These are phyloP conservation scores for Flaveria ramosissima DNA, from an alignment of 129 eudicot species.

Conservation along the genomic window DNA sequence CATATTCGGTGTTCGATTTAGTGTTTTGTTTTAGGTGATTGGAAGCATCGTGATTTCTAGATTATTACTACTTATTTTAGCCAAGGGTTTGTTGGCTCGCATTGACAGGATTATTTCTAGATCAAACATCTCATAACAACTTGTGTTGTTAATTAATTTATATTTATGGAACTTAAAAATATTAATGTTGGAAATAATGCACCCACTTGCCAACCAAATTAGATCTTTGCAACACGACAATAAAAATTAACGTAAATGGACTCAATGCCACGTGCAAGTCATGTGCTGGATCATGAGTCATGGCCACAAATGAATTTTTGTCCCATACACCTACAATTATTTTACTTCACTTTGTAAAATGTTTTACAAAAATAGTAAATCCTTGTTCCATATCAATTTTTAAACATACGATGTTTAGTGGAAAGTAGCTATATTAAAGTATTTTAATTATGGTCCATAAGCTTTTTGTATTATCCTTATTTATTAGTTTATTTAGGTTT, in stretches of 20 bases:
- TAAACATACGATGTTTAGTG: neutral
- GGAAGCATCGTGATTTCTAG: neutral
- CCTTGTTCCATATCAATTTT: neutral
- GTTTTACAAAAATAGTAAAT: neutral
- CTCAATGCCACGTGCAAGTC: constrained; percentile 31
- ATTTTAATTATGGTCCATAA: too few species aligned
- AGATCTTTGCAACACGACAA: constrained; percentile 24
- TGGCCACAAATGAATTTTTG: constrained; percentile 23
- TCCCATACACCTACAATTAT: constrained; percentile 19
- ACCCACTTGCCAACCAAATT: constrained; percentile 34
- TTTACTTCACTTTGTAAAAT: neutral
- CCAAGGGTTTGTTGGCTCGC: neutral
- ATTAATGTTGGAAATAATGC: constrained; percentile 26
- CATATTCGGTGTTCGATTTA: neutral
- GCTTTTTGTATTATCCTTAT: neutral
- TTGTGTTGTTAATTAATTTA: neutral
- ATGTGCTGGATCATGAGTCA: constrained; percentile 29
- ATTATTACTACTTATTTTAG: neutral
- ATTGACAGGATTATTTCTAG: neutral
- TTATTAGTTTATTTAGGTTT: neutral
- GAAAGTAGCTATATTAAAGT: neutral
- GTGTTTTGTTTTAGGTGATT: neutral
- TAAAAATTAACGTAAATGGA: neutral
- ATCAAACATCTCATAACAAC: neutral
- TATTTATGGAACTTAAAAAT: neutral